Base-by-base conservation (phyloP, 768 basidiomycete genomes). In the Chlorophyllum brunneum region DNA sequence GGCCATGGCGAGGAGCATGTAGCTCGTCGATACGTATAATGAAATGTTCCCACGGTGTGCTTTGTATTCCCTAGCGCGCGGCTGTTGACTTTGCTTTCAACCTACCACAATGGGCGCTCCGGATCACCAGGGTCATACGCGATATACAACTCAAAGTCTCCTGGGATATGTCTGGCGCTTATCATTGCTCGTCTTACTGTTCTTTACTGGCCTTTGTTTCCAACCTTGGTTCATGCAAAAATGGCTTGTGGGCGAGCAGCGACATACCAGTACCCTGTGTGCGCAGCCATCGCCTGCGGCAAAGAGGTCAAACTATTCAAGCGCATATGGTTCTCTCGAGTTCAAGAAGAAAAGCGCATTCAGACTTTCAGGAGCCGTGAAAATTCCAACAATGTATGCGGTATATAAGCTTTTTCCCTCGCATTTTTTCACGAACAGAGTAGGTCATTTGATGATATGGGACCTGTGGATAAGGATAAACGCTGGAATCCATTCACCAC, bases 391-490 rank as follows among this genome's bases (percentile, higher is more conserved):
- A 7, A 64, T 67, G 65, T 67, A 26, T 11, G 52, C 49, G 22
- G 2, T 33, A 18, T 22, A 26, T n/a, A 39, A 23, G 38, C 7
- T 37, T 1, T 5, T 26, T 23, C 33, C 15, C 20, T 8, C 6
- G 18, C 10, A 9, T 38, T 5, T 27, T 53, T 4, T 40, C n/a
- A 24, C 26, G 7, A 50, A 23, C 1, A 36, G 16, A 18, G 5
- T 26, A 65, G 65, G 65, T 59, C 65, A 2, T 68, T 65, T 47
- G 65, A 67, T 54, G 62, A 66, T 44, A 67, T 66, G 63, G 65
- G 63, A 5, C 61, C 63, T 10, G 54, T 60, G 6, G 57, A 59
- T 10, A 54, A 62, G 39, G 65, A 68, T 50, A 48, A 50, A 37
- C 59, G 63, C 3, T 68, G 66, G 65, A 51, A 51, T 10, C 61